Percentiles rank a stretch among this genome's conserved stretches.
Evolutionary conservation across 2,329 filamentous ascomycete species (phyloP).

Genomic region (Arthrobotrys sinensis): DNA sequence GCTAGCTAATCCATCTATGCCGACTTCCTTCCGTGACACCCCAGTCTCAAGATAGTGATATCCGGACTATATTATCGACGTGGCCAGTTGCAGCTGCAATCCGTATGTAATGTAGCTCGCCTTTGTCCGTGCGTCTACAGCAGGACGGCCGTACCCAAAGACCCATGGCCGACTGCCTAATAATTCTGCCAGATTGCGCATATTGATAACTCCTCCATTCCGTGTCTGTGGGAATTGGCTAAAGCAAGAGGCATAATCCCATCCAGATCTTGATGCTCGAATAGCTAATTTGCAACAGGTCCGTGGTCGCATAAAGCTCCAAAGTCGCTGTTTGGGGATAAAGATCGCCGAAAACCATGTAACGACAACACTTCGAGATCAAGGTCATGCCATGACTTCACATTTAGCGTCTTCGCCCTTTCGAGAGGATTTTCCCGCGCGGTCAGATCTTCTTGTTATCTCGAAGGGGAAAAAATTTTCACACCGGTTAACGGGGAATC

Average conservation of each 20-base stretch:
- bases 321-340: conserved; percentile 11
- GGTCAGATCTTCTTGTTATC: conserved; percentile 8
- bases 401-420: neutral
- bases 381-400: conserved; percentile 1
- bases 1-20: conserved; percentile 10
- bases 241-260: conserved; percentile 22
- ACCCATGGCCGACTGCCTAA: conserved; percentile 34
- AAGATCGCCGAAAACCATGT: conserved; percentile 9
- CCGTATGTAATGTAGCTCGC: conserved; percentile 49
- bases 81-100: conserved; percentile 24
- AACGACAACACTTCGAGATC: conserved; percentile 9
- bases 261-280: neutral
- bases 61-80: conserved; percentile 35
- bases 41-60: neutral
- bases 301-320: conserved; percentile 13
- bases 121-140: conserved; percentile 57
- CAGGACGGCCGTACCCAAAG: neutral
- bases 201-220: conserved; percentile 11
- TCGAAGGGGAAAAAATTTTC: neutral
- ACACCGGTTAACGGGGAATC: conserved; percentile 12
- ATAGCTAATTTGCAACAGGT: neutral
- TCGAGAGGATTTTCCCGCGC: conserved; percentile 8
- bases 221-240: conserved; percentile 21
- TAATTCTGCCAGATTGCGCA: conserved; percentile 43
- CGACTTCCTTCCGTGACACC: conserved; percentile 16